phyloP scores from a whole-genome alignment of 2,329 filamentous ascomycete species.

The Aspergillus fijiensis region DNA sequence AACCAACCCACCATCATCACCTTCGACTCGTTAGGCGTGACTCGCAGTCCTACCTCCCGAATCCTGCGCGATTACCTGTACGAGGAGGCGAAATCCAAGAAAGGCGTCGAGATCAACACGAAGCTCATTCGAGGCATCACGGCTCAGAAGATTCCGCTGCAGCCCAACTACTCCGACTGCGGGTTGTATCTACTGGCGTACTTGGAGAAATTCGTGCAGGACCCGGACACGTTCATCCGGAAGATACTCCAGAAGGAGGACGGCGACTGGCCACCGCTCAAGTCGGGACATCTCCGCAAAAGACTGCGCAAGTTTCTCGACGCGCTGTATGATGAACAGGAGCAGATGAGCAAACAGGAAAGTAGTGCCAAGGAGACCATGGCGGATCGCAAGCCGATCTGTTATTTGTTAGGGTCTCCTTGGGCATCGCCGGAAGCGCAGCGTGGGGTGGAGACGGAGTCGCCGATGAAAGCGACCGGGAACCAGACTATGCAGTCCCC shows the following conservation, averaged over 20 bases:
- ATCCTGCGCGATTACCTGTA: constrained; percentile 74
- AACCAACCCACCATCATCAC: constrained; percentile 73
- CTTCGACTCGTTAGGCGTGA: constrained; percentile 75
- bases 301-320: constrained; percentile 68
- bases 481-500: not conserved
- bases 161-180: constrained; percentile 85
- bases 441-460: not conserved
- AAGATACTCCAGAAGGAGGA: constrained; percentile 64
- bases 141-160: constrained; percentile 72
- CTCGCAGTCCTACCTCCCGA: constrained; percentile 64
- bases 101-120: constrained; percentile 48
- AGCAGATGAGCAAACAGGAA: constrained; percentile 34
- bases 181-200: constrained; percentile 86
- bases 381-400: constrained; percentile 32
- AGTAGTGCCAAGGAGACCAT: constrained; percentile 39
- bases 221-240: constrained; percentile 68
- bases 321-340: constrained; percentile 60
- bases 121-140: constrained; percentile 60
- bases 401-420: constrained; percentile 31
- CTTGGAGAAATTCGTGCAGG: constrained; percentile 72
- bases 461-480: not conserved
- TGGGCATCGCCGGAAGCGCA: not conserved
- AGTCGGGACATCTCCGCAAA: constrained; percentile 59
- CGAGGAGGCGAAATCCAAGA: constrained; percentile 68
- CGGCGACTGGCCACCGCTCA: constrained; percentile 55